These are phyloP conservation scores for Capsicum baccatum DNA, from an alignment of 257 asterid genomes.

Conservation along the genomic window DNA sequence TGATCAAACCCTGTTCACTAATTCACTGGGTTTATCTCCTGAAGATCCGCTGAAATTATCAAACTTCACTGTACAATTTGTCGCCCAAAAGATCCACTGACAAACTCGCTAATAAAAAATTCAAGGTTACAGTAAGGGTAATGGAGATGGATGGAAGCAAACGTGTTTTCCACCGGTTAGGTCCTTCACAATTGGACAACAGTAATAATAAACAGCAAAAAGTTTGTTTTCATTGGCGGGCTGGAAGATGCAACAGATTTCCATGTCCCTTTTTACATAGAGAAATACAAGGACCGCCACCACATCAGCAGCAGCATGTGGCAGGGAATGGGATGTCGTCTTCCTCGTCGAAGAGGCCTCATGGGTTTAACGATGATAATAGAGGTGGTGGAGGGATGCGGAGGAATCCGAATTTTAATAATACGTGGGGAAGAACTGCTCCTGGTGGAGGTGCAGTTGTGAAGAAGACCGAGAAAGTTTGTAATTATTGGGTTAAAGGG, in stretches of 20 bases:
- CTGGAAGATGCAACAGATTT: slow-evolving; percentile 76
- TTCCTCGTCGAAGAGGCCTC: slow-evolving; percentile 60
- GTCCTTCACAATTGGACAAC: slow-evolving; percentile 50
- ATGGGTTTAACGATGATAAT: slow-evolving; percentile 68
- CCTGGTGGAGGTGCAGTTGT: slow-evolving; percentile 44
- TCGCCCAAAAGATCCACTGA: slow-evolving; percentile 3
- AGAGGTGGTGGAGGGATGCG: slow-evolving; percentile 42
- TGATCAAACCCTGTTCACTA: slow-evolving; percentile 35
- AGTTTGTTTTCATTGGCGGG: slow-evolving; percentile 83
- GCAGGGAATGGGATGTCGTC: slow-evolving; percentile 44
- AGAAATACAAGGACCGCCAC: slow-evolving; percentile 55
- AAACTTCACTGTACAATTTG: neutral
- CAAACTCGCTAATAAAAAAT: neutral
- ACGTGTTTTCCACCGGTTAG: slow-evolving; percentile 66
- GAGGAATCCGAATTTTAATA: slow-evolving; percentile 70
- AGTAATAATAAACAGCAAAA: slow-evolving; percentile 51
- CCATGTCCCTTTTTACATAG: slow-evolving; percentile 81
- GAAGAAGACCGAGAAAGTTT: slow-evolving; percentile 67
- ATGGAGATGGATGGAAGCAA: slow-evolving; percentile 88
- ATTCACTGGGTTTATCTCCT: neutral
- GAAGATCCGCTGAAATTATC: neutral
- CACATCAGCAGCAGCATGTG: slow-evolving; percentile 29
- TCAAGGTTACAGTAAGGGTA: neutral
- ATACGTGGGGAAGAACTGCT: slow-evolving; percentile 66
- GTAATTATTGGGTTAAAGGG: slow-evolving; percentile 75